Conservation (phyloP, 495 filamentous ascomycete genomes). For the Neurospora hispaniola region DNA sequence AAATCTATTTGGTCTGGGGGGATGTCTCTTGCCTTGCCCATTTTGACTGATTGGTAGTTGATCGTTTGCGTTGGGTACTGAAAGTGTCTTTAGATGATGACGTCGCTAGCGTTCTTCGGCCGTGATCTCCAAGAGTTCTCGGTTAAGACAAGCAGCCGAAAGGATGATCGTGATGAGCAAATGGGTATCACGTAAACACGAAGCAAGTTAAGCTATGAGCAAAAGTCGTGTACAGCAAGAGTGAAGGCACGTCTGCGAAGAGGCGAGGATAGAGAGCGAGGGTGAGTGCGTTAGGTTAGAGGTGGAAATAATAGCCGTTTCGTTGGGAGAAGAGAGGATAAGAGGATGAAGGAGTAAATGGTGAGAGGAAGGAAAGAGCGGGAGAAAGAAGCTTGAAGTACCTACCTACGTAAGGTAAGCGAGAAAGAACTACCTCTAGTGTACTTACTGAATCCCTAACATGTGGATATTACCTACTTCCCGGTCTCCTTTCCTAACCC, state of each 20-base stretch:
- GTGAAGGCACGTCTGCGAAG: background rate
- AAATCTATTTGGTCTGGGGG: background rate
- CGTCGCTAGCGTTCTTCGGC: background rate
- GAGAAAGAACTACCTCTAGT: background rate
- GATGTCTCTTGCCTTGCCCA: conserved; percentile 8
- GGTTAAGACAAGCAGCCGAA: background rate
- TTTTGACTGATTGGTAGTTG: conserved; percentile 2
- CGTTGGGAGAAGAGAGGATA: background rate
- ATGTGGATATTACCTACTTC: background rate
- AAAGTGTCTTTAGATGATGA: background rate
- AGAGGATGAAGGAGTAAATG: background rate
- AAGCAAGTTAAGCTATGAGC: background rate
- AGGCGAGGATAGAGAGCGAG: background rate
- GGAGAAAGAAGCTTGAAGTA: background rate
- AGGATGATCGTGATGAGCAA: background rate
- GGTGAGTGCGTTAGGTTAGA: background rate
- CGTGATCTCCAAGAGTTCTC: background rate
- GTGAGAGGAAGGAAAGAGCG: background rate
- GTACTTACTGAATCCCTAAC: background rate
- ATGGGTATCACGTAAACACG: background rate
- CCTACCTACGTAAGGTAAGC: background rate
- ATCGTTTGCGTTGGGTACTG: background rate
- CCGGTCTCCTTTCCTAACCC: background rate
- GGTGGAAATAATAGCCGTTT: background rate
- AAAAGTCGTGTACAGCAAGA: background rate